phyloP scores from a whole-genome alignment of 2,329 filamentous ascomycete species.

The Curvularia sp. region DNA sequence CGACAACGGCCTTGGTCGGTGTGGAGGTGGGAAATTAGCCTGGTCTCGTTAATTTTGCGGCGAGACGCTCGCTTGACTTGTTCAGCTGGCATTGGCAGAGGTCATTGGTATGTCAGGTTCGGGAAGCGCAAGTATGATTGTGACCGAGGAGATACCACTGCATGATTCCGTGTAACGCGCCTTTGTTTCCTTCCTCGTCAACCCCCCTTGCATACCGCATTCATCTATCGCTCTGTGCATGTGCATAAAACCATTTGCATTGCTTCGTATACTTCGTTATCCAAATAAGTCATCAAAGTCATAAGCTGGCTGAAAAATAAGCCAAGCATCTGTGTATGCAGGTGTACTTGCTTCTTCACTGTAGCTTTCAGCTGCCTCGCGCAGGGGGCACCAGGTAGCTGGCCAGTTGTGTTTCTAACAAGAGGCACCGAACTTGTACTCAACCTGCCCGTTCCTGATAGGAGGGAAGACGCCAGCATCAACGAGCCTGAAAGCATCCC shows the following conservation, averaged over 20 bases:
- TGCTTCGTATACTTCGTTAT: slow-evolving; percentile 3
- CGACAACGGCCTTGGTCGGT: slow-evolving; percentile 4
- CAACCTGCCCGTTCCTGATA: slow-evolving; percentile 27
- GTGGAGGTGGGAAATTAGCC: neutral
- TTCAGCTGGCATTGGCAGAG: slow-evolving; percentile 2
- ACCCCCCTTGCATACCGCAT: neutral
- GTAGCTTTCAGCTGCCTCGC: neutral
- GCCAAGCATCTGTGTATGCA: neutral
- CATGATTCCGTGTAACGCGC: neutral
- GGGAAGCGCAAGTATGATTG: slow-evolving; percentile 7
- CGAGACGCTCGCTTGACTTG: neutral
- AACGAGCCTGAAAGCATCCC: slow-evolving; percentile 60
- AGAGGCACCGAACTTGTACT: slow-evolving; percentile 31
- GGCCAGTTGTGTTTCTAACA: slow-evolving; percentile 24
- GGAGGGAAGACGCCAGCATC: slow-evolving; percentile 60
- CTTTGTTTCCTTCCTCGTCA: neutral
- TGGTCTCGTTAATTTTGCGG: neutral
- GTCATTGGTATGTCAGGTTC: slow-evolving; percentile 1
- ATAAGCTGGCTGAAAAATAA: slow-evolving; percentile 5
- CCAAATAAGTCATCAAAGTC: slow-evolving; percentile 6
- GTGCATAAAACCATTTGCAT: neutral
- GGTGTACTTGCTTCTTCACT: neutral
- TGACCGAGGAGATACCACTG: slow-evolving; percentile 4
- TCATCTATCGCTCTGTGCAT: neutral
- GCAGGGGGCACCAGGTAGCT: slow-evolving; percentile 2